Base-by-base conservation (phyloP, 2,329 filamentous ascomycete species). In the Thielaviopsis populi region DNA sequence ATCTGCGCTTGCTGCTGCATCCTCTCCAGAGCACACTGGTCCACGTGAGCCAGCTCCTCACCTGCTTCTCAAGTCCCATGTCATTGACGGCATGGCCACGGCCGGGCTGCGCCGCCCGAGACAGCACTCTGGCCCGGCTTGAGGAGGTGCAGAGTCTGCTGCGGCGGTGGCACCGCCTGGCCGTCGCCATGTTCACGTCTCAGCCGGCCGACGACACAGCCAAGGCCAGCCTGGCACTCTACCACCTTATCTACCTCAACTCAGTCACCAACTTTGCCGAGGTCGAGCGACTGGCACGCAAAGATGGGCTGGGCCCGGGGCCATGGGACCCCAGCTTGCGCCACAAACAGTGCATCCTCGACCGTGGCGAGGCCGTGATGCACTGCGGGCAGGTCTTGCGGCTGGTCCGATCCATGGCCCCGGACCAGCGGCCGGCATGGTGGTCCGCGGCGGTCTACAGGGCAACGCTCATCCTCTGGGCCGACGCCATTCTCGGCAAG, bases 401-500 rank as follows among this genome's bases (percentile, higher is more conserved):
- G 2, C 76, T 87, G 11, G 73, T 88, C 46, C 76, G 80, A 6
- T 74, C 75, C 15, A 87, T 88, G 80, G 78, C 82, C 1, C 74
- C 75, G 37, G 79, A 83, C 59, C 76, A 80, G 2, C 79, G 84
- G 24, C 86, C 86, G 5, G 80, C 79, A 43, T 89, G 86, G 86
- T 89, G 85, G 85, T 76, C 83, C n/a, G 81, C 79, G 1, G 85
- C 84, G 2, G 75, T 88, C 48, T 88, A 89, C 70, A 82, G 86
- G n/a, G 84, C 79, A 1, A 79, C 79, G 3, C 74, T 87, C 64
- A 79, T 84, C 48, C 74, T 86, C 1, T 87, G 83, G 84, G 77
- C 79, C 1, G 82, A 86, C 68, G 81, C 82, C 68, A 72, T 86
- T 22, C 37, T 42, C 22, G 33, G 17, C 3, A 56, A 63, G 40